Conservation (phyloP, 139 green algal species). For the Chlamydomonas asymmetrica region DNA sequence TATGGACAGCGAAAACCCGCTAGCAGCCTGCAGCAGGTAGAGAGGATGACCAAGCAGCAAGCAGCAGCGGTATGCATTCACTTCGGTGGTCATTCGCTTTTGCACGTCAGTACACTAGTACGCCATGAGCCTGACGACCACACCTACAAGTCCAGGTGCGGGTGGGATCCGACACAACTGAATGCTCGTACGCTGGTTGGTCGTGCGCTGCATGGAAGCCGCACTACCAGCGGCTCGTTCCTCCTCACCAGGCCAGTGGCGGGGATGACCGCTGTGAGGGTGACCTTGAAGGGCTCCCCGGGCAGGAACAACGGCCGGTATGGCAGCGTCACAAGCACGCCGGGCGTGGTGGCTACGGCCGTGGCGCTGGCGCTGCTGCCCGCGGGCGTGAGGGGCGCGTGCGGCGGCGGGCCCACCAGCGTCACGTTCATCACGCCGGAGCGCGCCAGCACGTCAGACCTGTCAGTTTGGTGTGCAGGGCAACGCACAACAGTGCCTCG, state of each 20-base stretch:
- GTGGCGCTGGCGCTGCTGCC: neutral
- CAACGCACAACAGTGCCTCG: no score
- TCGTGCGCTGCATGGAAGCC: conserved; percentile 23
- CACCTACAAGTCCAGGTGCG: no score
- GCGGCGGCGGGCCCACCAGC: conserved; percentile 15
- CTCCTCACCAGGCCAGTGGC: no score
- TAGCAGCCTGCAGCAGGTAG: conserved; percentile 6
- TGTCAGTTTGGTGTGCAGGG: no score
- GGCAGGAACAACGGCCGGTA: conserved; percentile 26
- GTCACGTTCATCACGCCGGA: neutral
- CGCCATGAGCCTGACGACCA: no score
- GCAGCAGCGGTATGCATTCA: neutral
- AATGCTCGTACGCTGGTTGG: conserved; percentile 17
- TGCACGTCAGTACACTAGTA: no score
- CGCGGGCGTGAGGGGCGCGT: conserved; percentile 8
- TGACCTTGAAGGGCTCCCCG: conserved; percentile 40
- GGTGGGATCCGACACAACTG: neutral
- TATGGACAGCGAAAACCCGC: conserved; percentile 11
- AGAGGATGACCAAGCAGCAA: neutral
- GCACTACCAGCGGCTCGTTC: neutral
- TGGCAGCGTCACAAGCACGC: conserved; percentile 38
- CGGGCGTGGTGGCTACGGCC: neutral
- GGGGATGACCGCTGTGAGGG: conserved; percentile 35
- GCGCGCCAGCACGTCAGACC: neutral
- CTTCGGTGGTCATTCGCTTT: no score